These are phyloP conservation scores for Salix arbutifolia DNA, from an alignment of 345 rosid genomes.

Conservation along the genomic window DNA sequence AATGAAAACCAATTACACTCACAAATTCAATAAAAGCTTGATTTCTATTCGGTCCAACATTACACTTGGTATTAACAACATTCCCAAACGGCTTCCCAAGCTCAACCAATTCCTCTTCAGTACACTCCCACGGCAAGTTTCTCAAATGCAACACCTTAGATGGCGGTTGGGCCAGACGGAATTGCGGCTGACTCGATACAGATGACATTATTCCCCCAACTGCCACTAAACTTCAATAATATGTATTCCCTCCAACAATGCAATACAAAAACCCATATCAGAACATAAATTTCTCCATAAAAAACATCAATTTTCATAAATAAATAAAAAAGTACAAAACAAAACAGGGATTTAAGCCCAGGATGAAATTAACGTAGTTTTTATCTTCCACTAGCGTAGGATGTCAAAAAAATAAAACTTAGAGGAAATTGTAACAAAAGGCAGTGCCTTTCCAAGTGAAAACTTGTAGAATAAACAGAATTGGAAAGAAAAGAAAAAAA, in stretches of 20 bases:
- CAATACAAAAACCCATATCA: background rate
- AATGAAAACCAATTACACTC: constrained; percentile 27
- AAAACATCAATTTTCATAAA: background rate
- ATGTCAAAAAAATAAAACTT: background rate
- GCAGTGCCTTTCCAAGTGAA: background rate
- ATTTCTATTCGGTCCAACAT: constrained; percentile 95
- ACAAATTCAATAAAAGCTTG: constrained; percentile 99
- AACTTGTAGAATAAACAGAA: background rate
- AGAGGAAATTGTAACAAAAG: background rate
- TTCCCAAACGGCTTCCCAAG: constrained; percentile 97
- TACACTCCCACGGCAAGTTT: constrained; percentile 99
- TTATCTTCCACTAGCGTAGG: background rate
- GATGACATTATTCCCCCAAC: constrained; percentile 74
- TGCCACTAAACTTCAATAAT: background rate
- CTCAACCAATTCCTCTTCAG: constrained; percentile 88
- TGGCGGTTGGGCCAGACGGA: constrained; percentile 96
- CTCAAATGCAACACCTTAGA: constrained; percentile 97
- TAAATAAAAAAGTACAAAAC: background rate
- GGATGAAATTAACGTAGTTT: background rate
- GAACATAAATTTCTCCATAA: background rate
- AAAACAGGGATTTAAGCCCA: background rate
- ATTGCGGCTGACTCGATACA: constrained; percentile 94
- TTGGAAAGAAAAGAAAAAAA: background rate
- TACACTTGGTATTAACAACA: constrained; percentile 95
- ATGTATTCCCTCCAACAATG: background rate